Base-by-base conservation (phyloP, 2,329 filamentous ascomycete species). In the Fusarium piperis region DNA sequence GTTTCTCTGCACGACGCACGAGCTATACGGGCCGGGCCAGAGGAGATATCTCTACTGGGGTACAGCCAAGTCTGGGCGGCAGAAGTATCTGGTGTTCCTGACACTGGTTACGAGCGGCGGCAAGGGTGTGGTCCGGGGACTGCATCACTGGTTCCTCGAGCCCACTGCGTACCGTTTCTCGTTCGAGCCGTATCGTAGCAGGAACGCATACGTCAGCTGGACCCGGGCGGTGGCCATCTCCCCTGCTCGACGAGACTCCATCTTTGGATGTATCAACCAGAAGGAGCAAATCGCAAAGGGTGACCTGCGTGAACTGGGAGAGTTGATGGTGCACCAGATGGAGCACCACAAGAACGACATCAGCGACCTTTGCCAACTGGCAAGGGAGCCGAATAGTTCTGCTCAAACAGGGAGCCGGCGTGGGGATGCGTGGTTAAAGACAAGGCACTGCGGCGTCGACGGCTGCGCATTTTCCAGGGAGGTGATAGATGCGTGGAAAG, bases 11-110 rank as follows among this genome's bases (percentile, higher is more conserved):
- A 32, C 38, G n/a, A n/a, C 33, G n/a, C 56, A 59, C 38, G 56
- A 46, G 41, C 28, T 44, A 15, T 59, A 59, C 41, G 56, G 56
- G 12, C 32, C 15, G 15, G 39, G 10, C 10, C 38, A 32, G 32
- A 59, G 56, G 41, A 41, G 39, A 12, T 59, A 59, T 33, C 28
- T 59, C n/a, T 52, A 36, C 41, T 53, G 59, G 59, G 38, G 51
- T 16, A 26, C 28, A 32, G n/a, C 16, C 2, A 48, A 23, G 15
- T 33, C 23, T 10, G 32, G 35, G 23, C 11, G 18, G 7, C 18
- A 51, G 39, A 59, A 12, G n/a, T 30, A 36, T n/a, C 20, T 36
- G 13, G 26, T 59, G 23, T 59, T 51, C 20, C 11, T 48, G 11
- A 59, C 41, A 18, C 35, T 38, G 10, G 30, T 35, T 20, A 26